Evolutionary conservation across 2,329 filamentous ascomycete species (phyloP).

Genomic region (Triangularia setosa): DNA sequence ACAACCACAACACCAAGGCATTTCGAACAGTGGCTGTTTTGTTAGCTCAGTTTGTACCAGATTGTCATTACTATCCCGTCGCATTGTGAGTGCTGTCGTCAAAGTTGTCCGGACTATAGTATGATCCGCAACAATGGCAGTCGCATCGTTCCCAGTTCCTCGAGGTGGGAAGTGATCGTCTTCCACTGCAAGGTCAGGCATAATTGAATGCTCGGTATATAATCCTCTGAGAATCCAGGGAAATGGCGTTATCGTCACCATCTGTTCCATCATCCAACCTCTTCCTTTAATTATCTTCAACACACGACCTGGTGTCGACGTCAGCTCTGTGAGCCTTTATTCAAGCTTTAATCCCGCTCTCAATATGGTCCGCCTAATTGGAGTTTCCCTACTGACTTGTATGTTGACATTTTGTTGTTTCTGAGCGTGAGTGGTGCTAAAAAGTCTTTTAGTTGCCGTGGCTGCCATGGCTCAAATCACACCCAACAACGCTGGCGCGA

Average conservation of each 20-base stretch:
- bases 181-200: neutral
- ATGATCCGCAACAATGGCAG: neutral
- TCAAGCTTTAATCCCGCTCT: neutral
- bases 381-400: constrained; percentile 29
- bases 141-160: neutral
- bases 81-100: neutral
- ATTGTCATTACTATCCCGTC: neutral
- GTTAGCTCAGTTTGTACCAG: neutral
- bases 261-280: neutral
- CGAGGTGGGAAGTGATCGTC: neutral
- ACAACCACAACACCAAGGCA: neutral
- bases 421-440: neutral
- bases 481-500: constrained; percentile 32
- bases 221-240: neutral
- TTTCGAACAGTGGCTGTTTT: neutral
- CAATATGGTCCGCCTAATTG: constrained; percentile 32
- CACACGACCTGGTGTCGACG: constrained; percentile 21
- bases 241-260: constrained; percentile 15
- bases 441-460: constrained; percentile 24
- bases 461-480: constrained; percentile 27
- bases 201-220: neutral
- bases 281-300: constrained; percentile 1
- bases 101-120: neutral
- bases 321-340: neutral
- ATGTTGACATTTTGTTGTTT: constrained; percentile 4